These are phyloP conservation scores for Fusarium cyanostomum DNA, from an alignment of 2,329 filamentous ascomycete species.

Conservation along the genomic window DNA sequence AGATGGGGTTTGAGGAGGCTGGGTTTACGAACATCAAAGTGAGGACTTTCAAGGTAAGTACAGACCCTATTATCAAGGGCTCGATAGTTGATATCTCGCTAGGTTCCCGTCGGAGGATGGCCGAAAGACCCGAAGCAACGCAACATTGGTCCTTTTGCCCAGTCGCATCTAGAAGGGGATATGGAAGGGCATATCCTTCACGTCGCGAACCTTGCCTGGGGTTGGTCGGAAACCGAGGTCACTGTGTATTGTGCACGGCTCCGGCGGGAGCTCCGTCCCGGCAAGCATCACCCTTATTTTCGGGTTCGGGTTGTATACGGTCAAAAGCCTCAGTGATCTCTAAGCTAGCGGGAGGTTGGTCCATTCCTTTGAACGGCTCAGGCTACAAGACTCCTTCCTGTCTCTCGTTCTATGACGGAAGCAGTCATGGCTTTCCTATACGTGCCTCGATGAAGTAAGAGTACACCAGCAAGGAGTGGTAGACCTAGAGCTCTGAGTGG, in stretches of 20 bases:
- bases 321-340: constrained; percentile 1
- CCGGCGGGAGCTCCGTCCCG: not conserved
- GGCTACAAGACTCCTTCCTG: too few species aligned
- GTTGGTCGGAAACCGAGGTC: not conserved
- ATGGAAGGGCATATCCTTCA: not conserved
- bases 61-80: not conserved
- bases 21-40: not conserved
- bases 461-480: too few species aligned
- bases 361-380: too few species aligned
- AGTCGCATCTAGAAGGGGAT: not conserved
- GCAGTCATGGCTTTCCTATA: too few species aligned
- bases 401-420: too few species aligned
- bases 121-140: not conserved
- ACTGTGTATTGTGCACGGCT: not conserved
- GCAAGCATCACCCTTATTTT: not conserved
- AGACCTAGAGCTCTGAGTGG: too few species aligned
- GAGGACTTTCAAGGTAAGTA: not conserved
- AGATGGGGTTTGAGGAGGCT: not conserved
- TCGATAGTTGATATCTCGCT: too few species aligned
- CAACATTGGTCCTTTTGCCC: not conserved
- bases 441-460: too few species aligned
- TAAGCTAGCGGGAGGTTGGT: too few species aligned
- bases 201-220: not conserved
- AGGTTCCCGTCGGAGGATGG: constrained; percentile 3
- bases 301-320: not conserved